Percentiles rank a stretch among this genome's conserved stretches.
These are phyloP conservation scores for Aaosphaeria pasadenensis DNA, from an alignment of 2,329 filamentous ascomycete species.

Conservation along the genomic window DNA sequence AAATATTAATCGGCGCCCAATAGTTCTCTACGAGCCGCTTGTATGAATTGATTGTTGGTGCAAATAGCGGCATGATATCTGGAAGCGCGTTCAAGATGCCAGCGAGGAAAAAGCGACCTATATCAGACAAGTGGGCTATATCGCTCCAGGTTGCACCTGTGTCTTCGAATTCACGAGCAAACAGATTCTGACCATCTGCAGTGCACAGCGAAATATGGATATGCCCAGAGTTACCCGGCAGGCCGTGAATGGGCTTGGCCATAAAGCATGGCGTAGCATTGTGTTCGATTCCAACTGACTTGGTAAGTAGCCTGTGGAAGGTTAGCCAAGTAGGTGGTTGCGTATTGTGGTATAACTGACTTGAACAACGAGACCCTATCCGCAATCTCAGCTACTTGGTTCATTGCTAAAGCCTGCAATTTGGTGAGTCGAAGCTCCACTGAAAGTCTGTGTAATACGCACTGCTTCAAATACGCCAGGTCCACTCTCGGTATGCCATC, in stretches of 20 bases:
- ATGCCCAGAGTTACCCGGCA: conserved; percentile 89
- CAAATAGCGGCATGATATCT: conserved; percentile 87
- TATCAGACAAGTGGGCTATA: conserved; percentile 72
- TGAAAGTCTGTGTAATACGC: conserved; percentile 10
- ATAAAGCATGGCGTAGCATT: conserved; percentile 93
- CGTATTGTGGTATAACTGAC: conserved; percentile 37
- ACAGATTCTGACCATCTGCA: conserved; percentile 71
- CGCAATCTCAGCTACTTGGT: conserved; percentile 79
- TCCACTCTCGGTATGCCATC: conserved; percentile 89
- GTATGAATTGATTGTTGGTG: conserved; percentile 92
- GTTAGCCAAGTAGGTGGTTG: neutral
- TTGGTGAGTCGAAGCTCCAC: conserved; percentile 8
- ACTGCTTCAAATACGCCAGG: conserved; percentile 89
- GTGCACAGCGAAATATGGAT: conserved; percentile 86
- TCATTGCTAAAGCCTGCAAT: conserved; percentile 72
- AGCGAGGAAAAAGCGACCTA: conserved; percentile 87
- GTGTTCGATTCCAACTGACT: conserved; percentile 76
- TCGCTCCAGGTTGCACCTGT: conserved; percentile 54
- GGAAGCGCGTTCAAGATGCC: conserved; percentile 80
- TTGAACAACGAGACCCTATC: conserved; percentile 91
- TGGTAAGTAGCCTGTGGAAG: conserved; percentile 65
- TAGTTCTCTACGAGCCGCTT: conserved; percentile 96
- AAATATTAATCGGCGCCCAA: conserved; percentile 92
- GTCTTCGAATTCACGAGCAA: conserved; percentile 68
- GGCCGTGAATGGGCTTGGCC: conserved; percentile 83